Conservation (phyloP, 306 rosid genomes). For the Oemleria cerasiformis region DNA sequence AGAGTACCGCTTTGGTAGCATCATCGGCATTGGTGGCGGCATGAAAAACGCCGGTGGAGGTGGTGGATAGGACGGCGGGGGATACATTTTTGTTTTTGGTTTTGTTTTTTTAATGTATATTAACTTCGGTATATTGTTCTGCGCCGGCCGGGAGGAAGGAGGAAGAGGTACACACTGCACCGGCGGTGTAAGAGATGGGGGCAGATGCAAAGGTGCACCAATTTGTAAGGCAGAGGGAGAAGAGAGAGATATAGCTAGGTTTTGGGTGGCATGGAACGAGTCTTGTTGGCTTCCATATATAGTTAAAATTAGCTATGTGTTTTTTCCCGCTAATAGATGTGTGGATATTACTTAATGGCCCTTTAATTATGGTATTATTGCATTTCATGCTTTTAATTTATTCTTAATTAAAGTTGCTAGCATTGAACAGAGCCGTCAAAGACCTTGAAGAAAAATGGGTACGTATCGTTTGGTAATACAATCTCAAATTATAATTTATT, state of each 20-base stretch:
- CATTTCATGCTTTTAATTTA: too few relatives aligned
- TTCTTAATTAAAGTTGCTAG: too few relatives aligned
- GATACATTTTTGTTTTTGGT: not conserved
- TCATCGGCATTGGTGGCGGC: constrained; percentile 20
- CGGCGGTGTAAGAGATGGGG: constrained; percentile 5
- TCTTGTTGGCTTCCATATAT: constrained; percentile 12
- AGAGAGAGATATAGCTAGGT: constrained; percentile 22
- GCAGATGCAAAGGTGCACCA: constrained; percentile 16
- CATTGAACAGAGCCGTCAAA: too few relatives aligned
- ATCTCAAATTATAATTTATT: too few relatives aligned
- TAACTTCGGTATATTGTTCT: constrained; percentile 15
- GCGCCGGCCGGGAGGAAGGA: constrained; percentile 28
- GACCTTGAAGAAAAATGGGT: too few relatives aligned
- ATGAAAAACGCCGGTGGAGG: constrained; percentile 41
- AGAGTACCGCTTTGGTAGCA: constrained; percentile 39
- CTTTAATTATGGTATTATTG: not conserved
- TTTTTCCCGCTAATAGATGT: constrained; percentile 42
- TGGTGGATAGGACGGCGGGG: constrained; percentile 10
- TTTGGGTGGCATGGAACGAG: constrained; percentile 33
- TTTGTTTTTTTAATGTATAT: not conserved
- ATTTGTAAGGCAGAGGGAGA: constrained; percentile 9
- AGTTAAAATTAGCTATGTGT: constrained; percentile 44
- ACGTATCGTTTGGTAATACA: too few relatives aligned
- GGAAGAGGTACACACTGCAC: constrained; percentile 9
- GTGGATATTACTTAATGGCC: not conserved